These are phyloP conservation scores for Colletotrichum truncatum DNA, from an alignment of 2,329 filamentous ascomycete species.

Conservation along the genomic window DNA sequence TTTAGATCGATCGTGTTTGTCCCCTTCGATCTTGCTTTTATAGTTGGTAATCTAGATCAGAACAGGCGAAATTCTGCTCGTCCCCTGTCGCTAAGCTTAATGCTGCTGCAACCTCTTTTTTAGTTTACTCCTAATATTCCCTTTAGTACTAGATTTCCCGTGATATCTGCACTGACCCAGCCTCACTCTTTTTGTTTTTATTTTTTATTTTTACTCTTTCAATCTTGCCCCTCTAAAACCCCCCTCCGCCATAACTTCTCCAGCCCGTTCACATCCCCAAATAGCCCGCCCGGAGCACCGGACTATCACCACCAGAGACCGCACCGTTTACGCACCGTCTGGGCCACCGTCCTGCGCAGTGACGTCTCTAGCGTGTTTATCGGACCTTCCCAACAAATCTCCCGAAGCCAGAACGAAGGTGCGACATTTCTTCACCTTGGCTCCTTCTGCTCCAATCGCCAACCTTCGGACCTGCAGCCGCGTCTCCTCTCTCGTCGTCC, in stretches of 20 bases:
- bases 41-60: background rate
- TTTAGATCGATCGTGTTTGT: background rate
- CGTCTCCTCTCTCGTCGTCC: background rate
- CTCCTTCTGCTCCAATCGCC: conserved; percentile 10
- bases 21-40: background rate
- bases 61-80: background rate
- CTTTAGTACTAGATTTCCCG: background rate
- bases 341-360: conserved; percentile 14
- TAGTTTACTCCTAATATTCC: background rate
- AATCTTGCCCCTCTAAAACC: too few relatives aligned
- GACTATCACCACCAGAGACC: background rate
- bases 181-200: background rate
- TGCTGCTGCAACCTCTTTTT: background rate
- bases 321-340: conserved; percentile 11
- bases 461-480: conserved; percentile 15
- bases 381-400: conserved; percentile 30
- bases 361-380: conserved; percentile 18
- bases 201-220: too few relatives aligned
- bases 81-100: conserved; percentile 10
- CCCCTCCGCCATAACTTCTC: background rate
- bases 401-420: conserved; percentile 4
- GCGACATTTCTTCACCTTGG: conserved; percentile 27
- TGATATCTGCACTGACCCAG: conserved; percentile 1
- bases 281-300: conserved; percentile 9
- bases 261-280: background rate